Evolutionary conservation across 2,329 filamentous ascomycete species (phyloP), one percentile per base, ranked within the genome.

Genomic region (Botrytis fragariae): DNA sequence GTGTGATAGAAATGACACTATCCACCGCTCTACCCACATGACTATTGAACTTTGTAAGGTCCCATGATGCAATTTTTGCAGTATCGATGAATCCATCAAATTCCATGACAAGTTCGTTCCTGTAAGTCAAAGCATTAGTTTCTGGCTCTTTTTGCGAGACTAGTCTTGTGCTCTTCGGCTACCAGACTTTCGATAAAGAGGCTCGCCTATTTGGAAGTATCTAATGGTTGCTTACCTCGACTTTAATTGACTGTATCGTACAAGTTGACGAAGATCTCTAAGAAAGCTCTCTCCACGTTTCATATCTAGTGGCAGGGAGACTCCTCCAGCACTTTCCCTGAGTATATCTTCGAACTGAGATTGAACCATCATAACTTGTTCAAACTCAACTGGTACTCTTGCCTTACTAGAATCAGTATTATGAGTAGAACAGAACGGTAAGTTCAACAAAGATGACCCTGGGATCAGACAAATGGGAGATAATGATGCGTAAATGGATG

Each of bases 1-100:
- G 88, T 79, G 93, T 94, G 72, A 92, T 93, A 75, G 86, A 88
- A 74, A 95, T 90, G 68, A 95, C 90, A 51, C 88, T 88, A 79
- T 95, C 93, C 51, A 95, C 90, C 1, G 91, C 90, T 18, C 89
- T 87, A 7, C 92, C 92, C 76, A 95, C 91, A 77, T 92, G 90
- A 0, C 88, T 90, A 82, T 95, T 95, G 86, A 95, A 96, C 73
- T 86, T 87, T 74, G 91, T 90, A 7, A 96, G 85, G 72, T 92
- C 89, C 62, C 86, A 85, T 6, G 91, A 89, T 1, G 91, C 90
- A 64, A 87, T 85, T 5, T 89, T 85, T 2, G 91, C 90, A 0
- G 88, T 89, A 16, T 91, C 89, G 76, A 96, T 89, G 82, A 95
- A 97, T 68, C 88, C 88, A 75, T 92, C 88, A 73, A 97, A 92